phyloP scores from a whole-genome alignment of 2,329 filamentous ascomycete genomes.

The Penicillium nordicum region DNA sequence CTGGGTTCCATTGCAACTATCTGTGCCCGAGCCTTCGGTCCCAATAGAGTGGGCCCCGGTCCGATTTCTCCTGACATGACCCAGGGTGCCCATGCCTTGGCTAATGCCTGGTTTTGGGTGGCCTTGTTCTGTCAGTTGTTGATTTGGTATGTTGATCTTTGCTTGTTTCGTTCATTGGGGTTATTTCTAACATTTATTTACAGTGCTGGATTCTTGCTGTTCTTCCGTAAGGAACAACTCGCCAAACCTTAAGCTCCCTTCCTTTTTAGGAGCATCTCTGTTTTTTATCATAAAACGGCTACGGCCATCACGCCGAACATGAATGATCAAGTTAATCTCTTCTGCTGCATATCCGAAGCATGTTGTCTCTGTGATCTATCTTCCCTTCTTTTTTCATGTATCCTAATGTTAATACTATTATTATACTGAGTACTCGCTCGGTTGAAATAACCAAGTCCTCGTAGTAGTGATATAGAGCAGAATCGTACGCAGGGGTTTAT shows the following conservation, averaged over 20 bases:
- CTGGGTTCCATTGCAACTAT: slow-evolving; percentile 62
- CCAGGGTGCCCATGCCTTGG: slow-evolving; percentile 44
- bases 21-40: slow-evolving; percentile 57
- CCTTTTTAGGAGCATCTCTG: neutral
- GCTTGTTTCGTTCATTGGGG: neutral
- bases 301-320: slow-evolving; percentile 2
- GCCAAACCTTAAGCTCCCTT: slow-evolving; percentile 36
- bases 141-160: slow-evolving; percentile 55
- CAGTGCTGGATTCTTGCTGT: slow-evolving; percentile 41
- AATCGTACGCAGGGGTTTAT: no score
- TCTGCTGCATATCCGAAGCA: slow-evolving; percentile 3
- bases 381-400: neutral
- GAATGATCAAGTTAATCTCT: neutral
- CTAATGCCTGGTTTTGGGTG: slow-evolving; percentile 59
- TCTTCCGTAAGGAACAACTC: slow-evolving; percentile 47
- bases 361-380: neutral
- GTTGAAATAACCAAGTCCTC: neutral
- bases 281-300: neutral
- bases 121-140: slow-evolving; percentile 56
- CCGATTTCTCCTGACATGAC: slow-evolving; percentile 61
- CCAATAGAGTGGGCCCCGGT: slow-evolving; percentile 59
- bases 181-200: slow-evolving; percentile 6
- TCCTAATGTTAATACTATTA: slow-evolving; percentile 4
- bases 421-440: neutral
- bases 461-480: neutral